A percentile compares a stretch with the other conserved stretches of the same genome.
These are phyloP conservation scores for Fraxinus pennsylvanica DNA, from an alignment of 257 asterid species.

Conservation along the genomic window DNA sequence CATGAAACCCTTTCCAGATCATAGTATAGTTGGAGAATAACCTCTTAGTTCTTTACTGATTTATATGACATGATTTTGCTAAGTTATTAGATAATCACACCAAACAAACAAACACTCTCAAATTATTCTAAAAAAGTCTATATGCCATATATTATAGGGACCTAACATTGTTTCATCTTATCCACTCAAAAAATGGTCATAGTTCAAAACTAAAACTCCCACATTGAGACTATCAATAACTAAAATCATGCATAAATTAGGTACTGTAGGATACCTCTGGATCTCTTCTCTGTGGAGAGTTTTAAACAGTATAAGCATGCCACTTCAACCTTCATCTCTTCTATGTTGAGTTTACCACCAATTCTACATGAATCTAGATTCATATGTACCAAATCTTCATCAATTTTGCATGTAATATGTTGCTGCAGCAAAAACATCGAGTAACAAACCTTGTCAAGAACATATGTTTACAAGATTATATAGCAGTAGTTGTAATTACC, in stretches of 20 bases:
- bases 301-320: constrained; percentile 81
- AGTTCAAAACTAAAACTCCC: background rate
- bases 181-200: background rate
- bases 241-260: constrained; percentile 25
- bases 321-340: constrained; percentile 71
- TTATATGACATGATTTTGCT: background rate
- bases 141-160: constrained; percentile 4
- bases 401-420: constrained; percentile 56
- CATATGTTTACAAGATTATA: constrained; percentile 12
- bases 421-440: constrained; percentile 51
- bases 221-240: constrained; percentile 14
- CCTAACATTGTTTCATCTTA: constrained; percentile 13
- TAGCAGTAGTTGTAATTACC: background rate
- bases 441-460: constrained; percentile 14
- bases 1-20: background rate
- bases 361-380: constrained; percentile 40
- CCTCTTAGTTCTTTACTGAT: background rate
- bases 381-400: constrained; percentile 50
- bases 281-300: constrained; percentile 65
- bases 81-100: background rate
- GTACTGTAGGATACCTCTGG: constrained; percentile 52
- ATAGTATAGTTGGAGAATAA: background rate
- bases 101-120: background rate
- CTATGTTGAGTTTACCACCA: constrained; percentile 57
- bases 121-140: background rate